Base-by-base conservation (phyloP, 495 filamentous ascomycete species). In the Podospora comata region DNA sequence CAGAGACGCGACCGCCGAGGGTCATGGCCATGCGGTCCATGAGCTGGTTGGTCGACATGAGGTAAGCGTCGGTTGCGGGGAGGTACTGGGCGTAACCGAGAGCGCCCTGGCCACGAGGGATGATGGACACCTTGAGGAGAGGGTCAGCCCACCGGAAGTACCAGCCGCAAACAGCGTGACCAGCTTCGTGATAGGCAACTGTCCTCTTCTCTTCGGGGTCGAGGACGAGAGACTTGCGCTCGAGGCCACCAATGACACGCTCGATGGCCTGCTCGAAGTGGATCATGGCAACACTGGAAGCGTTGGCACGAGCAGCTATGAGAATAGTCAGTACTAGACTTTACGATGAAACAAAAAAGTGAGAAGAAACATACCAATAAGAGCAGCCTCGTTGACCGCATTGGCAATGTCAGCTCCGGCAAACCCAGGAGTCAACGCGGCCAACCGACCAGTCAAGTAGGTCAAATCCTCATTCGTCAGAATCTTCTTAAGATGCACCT, bases 11-110 rank as follows among this genome's bases (percentile, higher is more conserved):
- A 3, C 95, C 95, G 72, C 91, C 95, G 54, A 99, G 87, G 19
- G 95, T 97, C 95, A 99, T 99, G 69, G 96, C 95, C 96, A 99
- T 99, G 68, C 96, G 92, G 79, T 99, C 95, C 94, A 97, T 97
- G 28, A 99, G 82, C 81, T 99, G 95, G 78, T 94, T 90, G 70
- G 92, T 89, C 70, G 88, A 97, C 93, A 99, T 91, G 64, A 98
- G 85, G 78, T 97, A 97, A 28, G 91, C 91, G 75, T 99, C 95
- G 34, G 89, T 87, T 2, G 88, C 80, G 2, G 95, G 95, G n/a
- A 99, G 85, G 77, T 97, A 97, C 78, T 99, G 95, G 7, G 95
- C 95, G 76, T 99, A 99, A 20, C 95, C 95, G 27, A 99, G 84
- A 23, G 93, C 92, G 62, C 93, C 95, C 77, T 93, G 90, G 68